Evolutionary conservation across 352 stramenopile species (phyloP).

Genomic region (Pythium guiyangense): DNA sequence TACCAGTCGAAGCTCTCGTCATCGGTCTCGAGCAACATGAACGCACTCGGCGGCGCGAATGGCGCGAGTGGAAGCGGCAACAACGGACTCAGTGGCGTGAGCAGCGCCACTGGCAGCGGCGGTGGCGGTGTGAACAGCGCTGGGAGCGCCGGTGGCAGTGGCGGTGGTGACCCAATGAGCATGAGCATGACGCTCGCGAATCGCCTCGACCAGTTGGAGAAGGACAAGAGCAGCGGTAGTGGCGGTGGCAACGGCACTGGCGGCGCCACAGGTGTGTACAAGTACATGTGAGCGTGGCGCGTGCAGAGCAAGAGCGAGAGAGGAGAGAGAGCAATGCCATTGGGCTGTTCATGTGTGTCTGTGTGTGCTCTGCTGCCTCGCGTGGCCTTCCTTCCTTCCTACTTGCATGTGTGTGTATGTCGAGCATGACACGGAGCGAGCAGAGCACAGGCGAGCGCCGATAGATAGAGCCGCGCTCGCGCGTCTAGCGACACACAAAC

Average conservation of each 20-base stretch:
- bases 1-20: conserved; percentile 17
- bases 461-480: too few species aligned
- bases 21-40: conserved; percentile 27
- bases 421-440: too few species aligned
- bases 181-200: conserved; percentile 45
- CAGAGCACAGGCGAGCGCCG: too few species aligned
- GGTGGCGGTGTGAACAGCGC: conserved; percentile 10
- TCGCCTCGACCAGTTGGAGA: conserved; percentile 74
- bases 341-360: too few species aligned
- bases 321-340: too few species aligned
- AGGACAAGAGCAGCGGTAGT: conserved; percentile 35
- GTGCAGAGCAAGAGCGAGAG: too few species aligned
- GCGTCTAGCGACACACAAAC: too few species aligned
- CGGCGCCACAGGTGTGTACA: conserved; percentile 12
- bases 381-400: too few species aligned
- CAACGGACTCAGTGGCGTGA: conserved; percentile 7
- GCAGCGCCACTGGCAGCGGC: neutral
- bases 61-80: neutral
- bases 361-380: too few species aligned
- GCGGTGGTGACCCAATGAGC: conserved; percentile 8
- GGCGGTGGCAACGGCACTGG: neutral
- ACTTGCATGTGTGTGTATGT: too few species aligned
- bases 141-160: conserved; percentile 18
- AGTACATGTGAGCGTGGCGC: conserved; percentile 14
- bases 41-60: conserved; percentile 17